phyloP scores from a whole-genome alignment of 306 rosid species.

The Chamaecrista fasciculata region DNA sequence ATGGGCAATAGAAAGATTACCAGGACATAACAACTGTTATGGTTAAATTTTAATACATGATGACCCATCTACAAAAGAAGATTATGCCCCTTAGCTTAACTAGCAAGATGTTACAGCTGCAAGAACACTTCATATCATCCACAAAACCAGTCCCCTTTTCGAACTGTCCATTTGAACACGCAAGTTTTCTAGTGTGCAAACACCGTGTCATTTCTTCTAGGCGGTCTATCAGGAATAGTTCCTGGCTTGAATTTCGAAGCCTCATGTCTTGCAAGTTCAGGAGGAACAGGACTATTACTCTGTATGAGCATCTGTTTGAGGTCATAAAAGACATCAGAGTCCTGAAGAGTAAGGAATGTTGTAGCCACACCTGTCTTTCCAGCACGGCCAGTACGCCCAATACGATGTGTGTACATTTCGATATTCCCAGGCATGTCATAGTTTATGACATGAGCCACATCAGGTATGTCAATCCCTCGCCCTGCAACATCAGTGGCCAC shows the following conservation, averaged over 20 bases:
- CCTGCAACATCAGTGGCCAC: constrained; percentile 95
- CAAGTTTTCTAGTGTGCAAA: constrained; percentile 57
- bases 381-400: constrained; percentile 90
- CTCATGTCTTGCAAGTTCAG: constrained; percentile 87
- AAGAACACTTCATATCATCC: constrained; percentile 20
- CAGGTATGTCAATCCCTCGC: constrained; percentile 96
- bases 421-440: constrained; percentile 88
- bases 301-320: constrained; percentile 90
- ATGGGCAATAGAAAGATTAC: constrained; percentile 19
- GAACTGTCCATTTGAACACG: constrained; percentile 12
- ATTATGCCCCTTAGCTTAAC: constrained; percentile 18
- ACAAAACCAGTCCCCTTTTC: neutral
- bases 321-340: constrained; percentile 81
- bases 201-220: constrained; percentile 76
- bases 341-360: constrained; percentile 74
- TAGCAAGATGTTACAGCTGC: constrained; percentile 19
- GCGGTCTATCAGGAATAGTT: constrained; percentile 81
- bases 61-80: constrained; percentile 17
- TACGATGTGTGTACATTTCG: constrained; percentile 89
- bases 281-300: constrained; percentile 84
- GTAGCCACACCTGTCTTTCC: constrained; percentile 90
- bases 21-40: constrained; percentile 1
- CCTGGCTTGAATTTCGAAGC: constrained; percentile 96
- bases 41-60: constrained; percentile 33
- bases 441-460: constrained; percentile 87